phyloP scores from a whole-genome alignment of 768 basidiomycete species.

The Mrakia blollopis region DNA sequence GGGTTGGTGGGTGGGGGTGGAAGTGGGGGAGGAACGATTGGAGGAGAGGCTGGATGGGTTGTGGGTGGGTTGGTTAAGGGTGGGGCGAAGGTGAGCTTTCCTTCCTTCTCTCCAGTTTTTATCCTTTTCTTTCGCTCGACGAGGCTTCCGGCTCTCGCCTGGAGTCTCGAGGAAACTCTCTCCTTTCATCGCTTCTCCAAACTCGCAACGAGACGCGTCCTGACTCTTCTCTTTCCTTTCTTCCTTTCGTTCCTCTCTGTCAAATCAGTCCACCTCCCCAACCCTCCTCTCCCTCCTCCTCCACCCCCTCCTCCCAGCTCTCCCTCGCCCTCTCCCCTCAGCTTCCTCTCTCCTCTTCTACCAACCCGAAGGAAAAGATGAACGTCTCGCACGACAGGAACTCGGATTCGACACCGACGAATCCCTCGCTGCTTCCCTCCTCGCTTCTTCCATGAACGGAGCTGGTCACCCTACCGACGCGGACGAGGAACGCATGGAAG shows the following conservation, averaged over 20 bases:
- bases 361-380: slow-evolving; percentile 62
- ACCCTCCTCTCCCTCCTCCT: slow-evolving; percentile 57
- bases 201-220: background rate
- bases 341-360: slow-evolving; percentile 60
- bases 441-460: background rate
- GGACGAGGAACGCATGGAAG: background rate
- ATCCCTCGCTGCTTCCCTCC: slow-evolving; percentile 10
- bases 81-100: slow-evolving; percentile 1
- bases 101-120: background rate
- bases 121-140: background rate
- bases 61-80: slow-evolving; percentile 1
- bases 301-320: slow-evolving; percentile 73
- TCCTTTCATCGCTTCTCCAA: background rate
- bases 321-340: slow-evolving; percentile 62
- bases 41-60: slow-evolving; percentile 30
- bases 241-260: slow-evolving; percentile 50
- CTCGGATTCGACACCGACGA: slow-evolving; percentile 46
- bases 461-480: background rate
- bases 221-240: background rate
- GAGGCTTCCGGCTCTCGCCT: background rate
- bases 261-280: slow-evolving; percentile 77
- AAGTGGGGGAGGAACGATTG: slow-evolving; percentile 16
- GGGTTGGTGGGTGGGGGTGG: slow-evolving; percentile 1
- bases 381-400: slow-evolving; percentile 50
- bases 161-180: too few species aligned